Percentiles rank a stretch among this genome's conserved stretches.
phyloP scores from a whole-genome alignment of 768 basidiomycete species.

The Astraeus odoratus region DNA sequence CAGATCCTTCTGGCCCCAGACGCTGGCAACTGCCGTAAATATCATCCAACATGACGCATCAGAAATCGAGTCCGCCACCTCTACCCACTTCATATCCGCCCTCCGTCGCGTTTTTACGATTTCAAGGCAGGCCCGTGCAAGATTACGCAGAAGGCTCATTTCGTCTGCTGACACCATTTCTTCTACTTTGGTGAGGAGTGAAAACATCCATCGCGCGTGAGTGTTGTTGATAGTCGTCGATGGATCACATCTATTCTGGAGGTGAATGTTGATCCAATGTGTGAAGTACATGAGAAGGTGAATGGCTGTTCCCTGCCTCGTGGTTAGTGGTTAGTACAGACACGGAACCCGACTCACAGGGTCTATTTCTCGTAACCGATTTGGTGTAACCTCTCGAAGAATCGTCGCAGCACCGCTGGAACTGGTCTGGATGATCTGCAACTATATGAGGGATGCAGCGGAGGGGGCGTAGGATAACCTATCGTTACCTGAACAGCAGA shows the following conservation, averaged over 20 bases:
- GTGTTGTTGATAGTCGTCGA: conserved; percentile 40
- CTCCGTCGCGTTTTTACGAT: conserved; percentile 32
- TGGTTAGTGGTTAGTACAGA: conserved; percentile 6
- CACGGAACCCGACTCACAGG: conserved; percentile 41
- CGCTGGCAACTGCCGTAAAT: conserved; percentile 51
- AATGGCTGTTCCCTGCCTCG: conserved; percentile 52
- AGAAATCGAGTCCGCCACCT: conserved; percentile 22
- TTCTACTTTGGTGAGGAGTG: conserved; percentile 62
- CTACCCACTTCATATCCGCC: conserved; percentile 15
- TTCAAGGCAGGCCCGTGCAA: conserved; percentile 63
- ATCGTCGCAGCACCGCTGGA: conserved; percentile 10
- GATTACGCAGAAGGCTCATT: conserved; percentile 65
- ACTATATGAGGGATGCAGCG: no score
- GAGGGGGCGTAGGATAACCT: no score
- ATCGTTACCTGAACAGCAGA: neutral
- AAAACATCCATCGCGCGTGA: conserved; percentile 76
- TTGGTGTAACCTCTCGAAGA: conserved; percentile 54
- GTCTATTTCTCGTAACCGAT: conserved; percentile 52
- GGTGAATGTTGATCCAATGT: conserved; percentile 66
- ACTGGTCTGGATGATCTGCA: neutral
- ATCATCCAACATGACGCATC: conserved; percentile 68
- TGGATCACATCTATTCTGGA: conserved; percentile 37
- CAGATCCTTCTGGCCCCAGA: conserved; percentile 78
- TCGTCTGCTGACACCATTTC: conserved; percentile 68
- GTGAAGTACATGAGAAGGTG: conserved; percentile 81